These are phyloP conservation scores for Coemansia sp. DNA, from an alignment of 192 early-diverging fungal genomes.

Conservation along the genomic window DNA sequence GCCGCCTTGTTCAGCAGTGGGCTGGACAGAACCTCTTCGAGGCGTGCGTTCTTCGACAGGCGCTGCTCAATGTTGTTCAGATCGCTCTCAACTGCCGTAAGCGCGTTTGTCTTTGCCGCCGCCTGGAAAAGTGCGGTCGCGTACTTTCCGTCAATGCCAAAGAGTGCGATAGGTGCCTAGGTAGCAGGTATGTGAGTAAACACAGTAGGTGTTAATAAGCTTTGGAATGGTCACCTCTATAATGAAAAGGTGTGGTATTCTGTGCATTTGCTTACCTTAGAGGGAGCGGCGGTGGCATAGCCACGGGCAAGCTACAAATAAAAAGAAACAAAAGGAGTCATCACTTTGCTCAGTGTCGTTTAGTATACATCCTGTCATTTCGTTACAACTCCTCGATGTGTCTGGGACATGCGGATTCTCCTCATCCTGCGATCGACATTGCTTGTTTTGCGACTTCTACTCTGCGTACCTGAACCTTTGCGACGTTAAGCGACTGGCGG, in stretches of 20 bases:
- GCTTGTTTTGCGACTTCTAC: background rate
- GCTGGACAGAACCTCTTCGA: slow-evolving; percentile 78
- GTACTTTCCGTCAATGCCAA: slow-evolving; percentile 96
- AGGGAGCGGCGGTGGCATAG: slow-evolving; percentile 56
- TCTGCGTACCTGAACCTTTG: slow-evolving; percentile 53
- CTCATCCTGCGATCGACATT: background rate
- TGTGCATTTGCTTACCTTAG: slow-evolving; percentile 48
- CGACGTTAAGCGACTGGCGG: slow-evolving; percentile 40
- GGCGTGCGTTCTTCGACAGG: slow-evolving; percentile 70
- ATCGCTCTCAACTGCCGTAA: slow-evolving; percentile 83
- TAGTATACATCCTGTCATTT: background rate
- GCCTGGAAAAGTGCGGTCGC: slow-evolving; percentile 96
- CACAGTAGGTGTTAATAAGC: background rate
- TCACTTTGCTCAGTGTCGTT: background rate
- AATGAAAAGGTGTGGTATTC: background rate
- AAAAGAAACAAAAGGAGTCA: background rate
- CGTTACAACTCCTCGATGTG: background rate
- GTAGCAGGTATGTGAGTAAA: background rate
- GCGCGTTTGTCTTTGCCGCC: slow-evolving; percentile 77
- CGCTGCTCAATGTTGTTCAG: slow-evolving; percentile 65
- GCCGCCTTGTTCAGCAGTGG: slow-evolving; percentile 78
- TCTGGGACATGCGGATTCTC: background rate
- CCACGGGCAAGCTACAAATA: slow-evolving; percentile 58
- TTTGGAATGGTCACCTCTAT: background rate
- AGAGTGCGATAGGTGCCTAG: slow-evolving; percentile 79